phyloP scores from a whole-genome alignment of 805 yeast genomes.

The Spathaspora boniae region DNA sequence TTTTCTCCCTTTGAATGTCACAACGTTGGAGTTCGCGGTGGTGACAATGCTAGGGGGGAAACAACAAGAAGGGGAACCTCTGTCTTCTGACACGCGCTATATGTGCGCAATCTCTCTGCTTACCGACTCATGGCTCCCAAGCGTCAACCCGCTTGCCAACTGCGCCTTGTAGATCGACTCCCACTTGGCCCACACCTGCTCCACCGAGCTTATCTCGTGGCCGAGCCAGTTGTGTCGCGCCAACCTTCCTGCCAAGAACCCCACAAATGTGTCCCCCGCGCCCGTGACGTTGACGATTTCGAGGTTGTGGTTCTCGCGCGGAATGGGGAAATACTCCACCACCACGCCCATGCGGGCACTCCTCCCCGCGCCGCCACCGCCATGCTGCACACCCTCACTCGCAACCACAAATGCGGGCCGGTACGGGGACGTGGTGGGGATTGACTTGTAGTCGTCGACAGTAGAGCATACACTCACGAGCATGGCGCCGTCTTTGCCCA shows the following conservation, averaged over 20 bases:
- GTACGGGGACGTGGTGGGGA: slow-evolving; percentile 30
- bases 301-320: slow-evolving; percentile 24
- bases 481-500: slow-evolving; percentile 64
- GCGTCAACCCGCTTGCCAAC: slow-evolving; percentile 35
- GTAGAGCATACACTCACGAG: slow-evolving; percentile 32
- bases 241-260: slow-evolving; percentile 48
- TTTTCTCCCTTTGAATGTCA: no score
- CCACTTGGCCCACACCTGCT: slow-evolving; percentile 37
- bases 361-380: slow-evolving; percentile 1
- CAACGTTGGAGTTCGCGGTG: no score
- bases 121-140: slow-evolving; percentile 21
- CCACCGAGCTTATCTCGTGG: slow-evolving; percentile 21
- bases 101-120: slow-evolving; percentile 18
- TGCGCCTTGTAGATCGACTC: slow-evolving; percentile 34
- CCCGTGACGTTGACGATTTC: slow-evolving; percentile 71
- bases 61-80: no score
- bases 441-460: slow-evolving; percentile 26
- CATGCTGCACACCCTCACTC: slow-evolving; percentile 16
- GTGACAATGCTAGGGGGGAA: no score
- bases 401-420: slow-evolving; percentile 21
- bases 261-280: slow-evolving; percentile 82
- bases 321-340: slow-evolving; percentile 58
- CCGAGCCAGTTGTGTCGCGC: slow-evolving; percentile 21
- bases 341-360: slow-evolving; percentile 46
- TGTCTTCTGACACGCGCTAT: no score